phyloP scores from a whole-genome alignment of 1,284 basidiomycete species.

The Somion occarium region DNA sequence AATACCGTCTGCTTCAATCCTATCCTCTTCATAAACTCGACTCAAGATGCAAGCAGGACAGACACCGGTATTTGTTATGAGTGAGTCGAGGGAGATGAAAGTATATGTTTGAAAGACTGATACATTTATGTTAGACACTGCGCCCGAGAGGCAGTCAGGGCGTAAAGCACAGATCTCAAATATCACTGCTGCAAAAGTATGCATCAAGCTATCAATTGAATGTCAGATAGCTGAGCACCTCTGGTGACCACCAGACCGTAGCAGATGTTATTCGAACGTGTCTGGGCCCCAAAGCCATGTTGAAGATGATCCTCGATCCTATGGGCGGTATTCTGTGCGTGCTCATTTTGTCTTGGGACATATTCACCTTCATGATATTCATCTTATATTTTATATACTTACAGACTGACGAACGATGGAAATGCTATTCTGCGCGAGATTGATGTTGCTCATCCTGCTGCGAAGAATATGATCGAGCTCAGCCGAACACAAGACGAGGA shows the following conservation, averaged over 20 bases:
- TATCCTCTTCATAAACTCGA: background rate
- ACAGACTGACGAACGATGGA: conserved; percentile 93
- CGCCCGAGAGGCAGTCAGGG: conserved; percentile 89
- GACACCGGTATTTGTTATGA: conserved; percentile 74
- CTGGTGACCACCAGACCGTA: conserved; percentile 92
- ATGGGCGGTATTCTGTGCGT: conserved; percentile 95
- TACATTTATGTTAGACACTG: conserved; percentile 61
- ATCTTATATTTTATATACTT: too few species aligned
- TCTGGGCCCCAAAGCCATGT: conserved; percentile 96
- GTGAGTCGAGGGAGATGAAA: conserved; percentile 34
- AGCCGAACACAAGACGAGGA: conserved; percentile 98
- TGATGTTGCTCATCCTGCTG: conserved; percentile 96
- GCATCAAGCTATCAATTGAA: conserved; percentile 21
- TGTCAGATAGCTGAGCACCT: too few species aligned
- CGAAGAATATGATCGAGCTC: conserved; percentile 99
- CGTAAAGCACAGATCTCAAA: conserved; percentile 97
- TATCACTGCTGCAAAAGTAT: conserved; percentile 94
- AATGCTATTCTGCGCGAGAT: conserved; percentile 98
- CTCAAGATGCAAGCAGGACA: conserved; percentile 35
- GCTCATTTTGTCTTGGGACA: conserved; percentile 1
- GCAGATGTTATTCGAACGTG: conserved; percentile 99
- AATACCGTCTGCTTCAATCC: background rate
- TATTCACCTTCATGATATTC: background rate
- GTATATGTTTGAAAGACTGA: conserved; percentile 13
- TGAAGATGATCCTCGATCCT: conserved; percentile 99